These are phyloP conservation scores for Ophiostoma montium DNA, from an alignment of 2,329 filamentous ascomycete genomes.

Conservation along the genomic window DNA sequence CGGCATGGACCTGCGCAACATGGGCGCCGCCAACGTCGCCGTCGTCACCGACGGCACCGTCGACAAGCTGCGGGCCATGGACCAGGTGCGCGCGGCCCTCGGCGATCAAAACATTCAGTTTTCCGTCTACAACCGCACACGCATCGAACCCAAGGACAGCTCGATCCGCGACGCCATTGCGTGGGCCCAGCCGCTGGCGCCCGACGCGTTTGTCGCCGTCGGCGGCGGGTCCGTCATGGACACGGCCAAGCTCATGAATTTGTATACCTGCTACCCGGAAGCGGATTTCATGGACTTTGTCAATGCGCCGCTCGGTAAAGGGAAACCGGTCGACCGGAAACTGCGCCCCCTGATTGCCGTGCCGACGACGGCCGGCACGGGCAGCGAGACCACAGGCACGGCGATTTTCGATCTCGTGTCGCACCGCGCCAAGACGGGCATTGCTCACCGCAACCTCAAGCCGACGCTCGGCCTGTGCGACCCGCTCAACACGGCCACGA, in stretches of 20 bases:
- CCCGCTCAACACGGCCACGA: conserved; percentile 83
- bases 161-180: conserved; percentile 82
- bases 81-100: conserved; percentile 71
- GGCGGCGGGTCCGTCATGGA: conserved; percentile 92
- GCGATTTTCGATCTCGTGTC: conserved; percentile 93
- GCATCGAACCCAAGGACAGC: conserved; percentile 87
- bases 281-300: conserved; percentile 96
- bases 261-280: conserved; percentile 81
- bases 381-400: conserved; percentile 90
- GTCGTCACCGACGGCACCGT: conserved; percentile 86
- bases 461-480: conserved; percentile 81
- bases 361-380: conserved; percentile 75
- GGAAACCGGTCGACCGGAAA: conserved; percentile 55
- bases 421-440: conserved; percentile 85
- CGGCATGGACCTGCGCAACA: conserved; percentile 92
- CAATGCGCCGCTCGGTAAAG: conserved; percentile 83
- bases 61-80: conserved; percentile 72
- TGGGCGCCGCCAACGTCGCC: conserved; percentile 74
- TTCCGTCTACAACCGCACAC: conserved; percentile 65
- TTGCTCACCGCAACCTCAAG: conserved; percentile 90
- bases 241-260: conserved; percentile 96
- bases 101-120: conserved; percentile 66
- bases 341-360: conserved; percentile 68
- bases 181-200: conserved; percentile 62
- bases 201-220: conserved; percentile 87